Conservation (phyloP, 805 yeast genomes). For the Saturnispora dispora region DNA sequence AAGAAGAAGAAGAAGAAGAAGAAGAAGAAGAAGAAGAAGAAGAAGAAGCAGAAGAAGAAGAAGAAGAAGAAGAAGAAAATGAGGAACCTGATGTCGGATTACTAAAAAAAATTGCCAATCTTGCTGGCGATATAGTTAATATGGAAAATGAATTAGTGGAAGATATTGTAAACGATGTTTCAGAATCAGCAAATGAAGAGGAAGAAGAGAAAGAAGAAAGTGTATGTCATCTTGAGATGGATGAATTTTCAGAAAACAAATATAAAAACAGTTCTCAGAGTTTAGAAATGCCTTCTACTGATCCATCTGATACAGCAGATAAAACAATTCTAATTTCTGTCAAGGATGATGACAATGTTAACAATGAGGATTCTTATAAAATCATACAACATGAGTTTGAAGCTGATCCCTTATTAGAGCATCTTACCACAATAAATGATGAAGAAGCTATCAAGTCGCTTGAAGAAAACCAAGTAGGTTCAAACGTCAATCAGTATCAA, state of each 20-base stretch:
- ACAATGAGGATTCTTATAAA: background rate
- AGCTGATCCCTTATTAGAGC: background rate
- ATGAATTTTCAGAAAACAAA: background rate
- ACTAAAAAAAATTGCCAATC: constrained; percentile 8
- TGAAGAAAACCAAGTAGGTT: background rate
- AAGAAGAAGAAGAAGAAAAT: constrained; percentile 4
- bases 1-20: background rate
- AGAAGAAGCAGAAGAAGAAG: too few relatives aligned
- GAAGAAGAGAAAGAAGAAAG: background rate
- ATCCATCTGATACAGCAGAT: background rate
- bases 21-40: background rate
- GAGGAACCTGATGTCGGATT: constrained; percentile 7
- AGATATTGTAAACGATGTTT: background rate
- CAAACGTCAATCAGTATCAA: background rate
- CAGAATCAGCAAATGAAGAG: background rate
- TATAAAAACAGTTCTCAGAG: background rate
- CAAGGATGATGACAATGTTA: background rate
- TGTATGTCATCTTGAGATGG: background rate
- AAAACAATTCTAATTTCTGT: background rate
- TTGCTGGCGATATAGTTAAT: constrained; percentile 9
- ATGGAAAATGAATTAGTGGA: constrained; percentile 10
- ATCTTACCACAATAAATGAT: background rate
- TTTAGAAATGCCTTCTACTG: background rate
- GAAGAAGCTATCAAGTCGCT: background rate
- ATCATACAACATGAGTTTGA: background rate